A percentile compares a stretch with the other conserved stretches of the same genome.
phyloP scores from a whole-genome alignment of 176 grass and related monocot species.

The Pontederia crassipes region DNA sequence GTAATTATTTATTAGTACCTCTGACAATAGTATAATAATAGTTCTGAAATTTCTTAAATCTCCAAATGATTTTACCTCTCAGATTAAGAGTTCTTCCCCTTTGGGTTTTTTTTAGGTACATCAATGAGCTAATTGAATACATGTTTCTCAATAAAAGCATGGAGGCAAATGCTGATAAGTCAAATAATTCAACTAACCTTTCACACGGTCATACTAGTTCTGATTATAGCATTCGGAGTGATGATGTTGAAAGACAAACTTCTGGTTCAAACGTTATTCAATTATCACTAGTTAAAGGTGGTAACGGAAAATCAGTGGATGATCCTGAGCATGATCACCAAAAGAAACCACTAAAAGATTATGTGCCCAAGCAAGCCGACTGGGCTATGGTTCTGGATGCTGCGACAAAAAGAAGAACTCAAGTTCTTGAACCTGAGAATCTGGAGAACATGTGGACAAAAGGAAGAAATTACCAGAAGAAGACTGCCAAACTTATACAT shows the following conservation, averaged over 20 bases:
- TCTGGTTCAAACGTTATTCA: conserved; percentile 13
- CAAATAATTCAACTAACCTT: conserved; percentile 4
- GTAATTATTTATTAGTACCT: no score
- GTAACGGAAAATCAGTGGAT: conserved; percentile 23
- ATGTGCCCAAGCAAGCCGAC: conserved; percentile 42
- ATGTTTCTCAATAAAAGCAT: conserved; percentile 46
- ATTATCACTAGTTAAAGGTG: conserved; percentile 27
- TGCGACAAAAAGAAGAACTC: conserved; percentile 73
- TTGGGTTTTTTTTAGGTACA: conserved; percentile 42
- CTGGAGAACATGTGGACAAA: conserved; percentile 99
- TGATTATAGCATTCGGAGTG: conserved; percentile 34
- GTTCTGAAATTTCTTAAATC: no score
- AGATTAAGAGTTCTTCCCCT: no score
- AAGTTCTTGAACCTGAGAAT: conserved; percentile 95
- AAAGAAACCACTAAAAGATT: not conserved
- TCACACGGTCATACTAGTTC: conserved; percentile 10
- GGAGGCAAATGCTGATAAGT: conserved; percentile 26
- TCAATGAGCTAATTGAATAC: conserved; percentile 80
- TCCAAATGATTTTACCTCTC: no score
- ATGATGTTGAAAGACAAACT: conserved; percentile 28
- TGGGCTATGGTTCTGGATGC: conserved; percentile 79
- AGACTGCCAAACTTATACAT: conserved; percentile 40
- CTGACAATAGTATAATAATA: no score
- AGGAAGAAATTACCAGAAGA: conserved; percentile 95
- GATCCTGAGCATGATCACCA: conserved; percentile 11